These are phyloP conservation scores for Candida vaughaniae DNA, from an alignment of 805 yeast species.

Conservation along the genomic window DNA sequence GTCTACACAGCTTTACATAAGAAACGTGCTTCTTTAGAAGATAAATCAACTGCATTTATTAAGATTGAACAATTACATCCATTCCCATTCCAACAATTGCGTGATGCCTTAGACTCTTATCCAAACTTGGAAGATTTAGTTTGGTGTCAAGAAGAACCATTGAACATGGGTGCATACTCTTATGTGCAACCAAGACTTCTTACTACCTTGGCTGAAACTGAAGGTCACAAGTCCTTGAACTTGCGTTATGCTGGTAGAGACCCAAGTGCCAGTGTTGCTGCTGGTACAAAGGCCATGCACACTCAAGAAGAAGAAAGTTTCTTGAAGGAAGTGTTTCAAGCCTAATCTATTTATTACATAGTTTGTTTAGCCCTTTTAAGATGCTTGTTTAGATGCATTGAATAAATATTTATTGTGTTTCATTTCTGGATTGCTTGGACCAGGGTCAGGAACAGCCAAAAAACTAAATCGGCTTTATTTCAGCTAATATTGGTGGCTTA, in stretches of 20 bases:
- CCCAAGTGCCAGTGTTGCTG: conserved; percentile 98
- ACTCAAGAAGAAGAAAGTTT: conserved; percentile 84
- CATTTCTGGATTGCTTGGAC: too few species aligned
- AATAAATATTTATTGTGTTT: conserved; percentile 7
- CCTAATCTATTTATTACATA: neutral
- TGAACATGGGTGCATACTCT: conserved; percentile 92
- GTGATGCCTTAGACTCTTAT: conserved; percentile 77
- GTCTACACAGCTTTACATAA: conserved; percentile 90
- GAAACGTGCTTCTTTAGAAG: conserved; percentile 74
- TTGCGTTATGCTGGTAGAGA: conserved; percentile 95
- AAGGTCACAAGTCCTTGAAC: conserved; percentile 53
- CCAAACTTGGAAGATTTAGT: conserved; percentile 85
- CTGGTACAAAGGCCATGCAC: conserved; percentile 91
- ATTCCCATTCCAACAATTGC: conserved; percentile 95
- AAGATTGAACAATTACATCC: conserved; percentile 96
- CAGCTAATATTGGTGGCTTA: too few species aligned
- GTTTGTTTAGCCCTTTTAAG: conserved; percentile 1
- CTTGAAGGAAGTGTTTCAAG: conserved; percentile 69
- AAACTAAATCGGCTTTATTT: too few species aligned
- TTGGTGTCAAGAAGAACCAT: conserved; percentile 98
- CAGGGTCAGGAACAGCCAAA: too few species aligned
- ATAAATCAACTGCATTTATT: conserved; percentile 83
- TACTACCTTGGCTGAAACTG: conserved; percentile 75
- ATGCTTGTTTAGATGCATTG: conserved; percentile 1
- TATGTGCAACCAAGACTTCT: conserved; percentile 79